Percentiles rank a stretch among this genome's conserved stretches.
Evolutionary conservation across 2,329 filamentous ascomycete genomes (phyloP).

Genomic region (Aspergillus sp.): DNA sequence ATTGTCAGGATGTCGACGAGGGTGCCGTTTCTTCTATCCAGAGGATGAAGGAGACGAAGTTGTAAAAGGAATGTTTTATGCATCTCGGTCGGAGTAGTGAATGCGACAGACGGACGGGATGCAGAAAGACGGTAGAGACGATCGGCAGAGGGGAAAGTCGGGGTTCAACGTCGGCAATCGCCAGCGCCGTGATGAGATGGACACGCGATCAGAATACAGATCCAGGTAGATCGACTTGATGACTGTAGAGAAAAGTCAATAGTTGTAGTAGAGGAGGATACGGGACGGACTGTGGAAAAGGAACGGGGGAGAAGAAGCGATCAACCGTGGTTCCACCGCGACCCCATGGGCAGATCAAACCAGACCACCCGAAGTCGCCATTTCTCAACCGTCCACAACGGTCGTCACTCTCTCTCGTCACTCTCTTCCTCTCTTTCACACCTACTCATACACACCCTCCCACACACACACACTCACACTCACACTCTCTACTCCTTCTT

Average conservation of each 20-base stretch:
- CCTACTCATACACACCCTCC: not conserved
- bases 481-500: not conserved
- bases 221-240: not conserved
- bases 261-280: not conserved
- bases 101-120: no score
- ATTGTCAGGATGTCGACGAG: no score
- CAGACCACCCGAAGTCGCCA: not conserved
- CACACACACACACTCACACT: no score
- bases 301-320: not conserved
- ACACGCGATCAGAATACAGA: no score
- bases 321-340: not conserved
- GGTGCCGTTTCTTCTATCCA: no score
- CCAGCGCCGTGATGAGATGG: no score
- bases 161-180: not conserved
- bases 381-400: not conserved
- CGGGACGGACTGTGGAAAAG: no score
- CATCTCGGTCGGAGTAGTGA: no score
- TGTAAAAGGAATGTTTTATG: no score
- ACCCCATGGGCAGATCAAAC: not conserved
- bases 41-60: no score
- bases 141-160: not conserved
- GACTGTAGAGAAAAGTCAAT: not conserved
- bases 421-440: not conserved
- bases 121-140: not conserved
- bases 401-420: not conserved